These are phyloP conservation scores for Colletotrichum tamarilloi DNA, from an alignment of 2,329 filamentous ascomycete species.

Conservation along the genomic window DNA sequence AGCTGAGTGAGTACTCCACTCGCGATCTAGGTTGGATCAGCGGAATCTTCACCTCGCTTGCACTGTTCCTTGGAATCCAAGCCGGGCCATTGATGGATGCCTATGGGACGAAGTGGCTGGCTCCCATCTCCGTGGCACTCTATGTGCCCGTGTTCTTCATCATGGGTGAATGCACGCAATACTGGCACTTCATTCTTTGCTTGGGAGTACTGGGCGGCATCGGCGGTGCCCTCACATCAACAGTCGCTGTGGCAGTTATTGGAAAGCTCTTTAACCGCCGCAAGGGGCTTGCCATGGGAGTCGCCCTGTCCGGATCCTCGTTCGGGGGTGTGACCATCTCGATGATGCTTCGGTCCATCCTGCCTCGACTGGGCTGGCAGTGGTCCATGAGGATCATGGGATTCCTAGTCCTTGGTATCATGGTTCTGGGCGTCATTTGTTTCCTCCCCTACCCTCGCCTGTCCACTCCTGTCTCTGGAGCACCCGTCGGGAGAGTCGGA, in stretches of 20 bases:
- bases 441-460: constrained; percentile 46
- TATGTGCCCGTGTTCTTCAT: constrained; percentile 55
- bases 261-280: constrained; percentile 43
- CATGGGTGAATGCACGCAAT: constrained; percentile 56
- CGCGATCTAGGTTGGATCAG: constrained; percentile 62
- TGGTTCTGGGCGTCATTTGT: constrained; percentile 45
- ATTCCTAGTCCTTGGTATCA: constrained; percentile 42
- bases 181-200: constrained; percentile 61
- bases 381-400: constrained; percentile 49
- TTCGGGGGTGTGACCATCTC: constrained; percentile 47
- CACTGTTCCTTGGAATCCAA: constrained; percentile 57
- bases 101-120: constrained; percentile 55
- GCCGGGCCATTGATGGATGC: constrained; percentile 60
- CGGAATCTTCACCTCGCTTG: constrained; percentile 56
- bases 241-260: constrained; percentile 46
- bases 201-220: constrained; percentile 56
- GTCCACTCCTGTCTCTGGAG: constrained; percentile 9
- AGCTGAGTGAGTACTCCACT: constrained; percentile 53
- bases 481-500: neutral
- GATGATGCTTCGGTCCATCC: constrained; percentile 44
- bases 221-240: constrained; percentile 51
- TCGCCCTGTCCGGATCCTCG: constrained; percentile 39
- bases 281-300: constrained; percentile 41
- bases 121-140: constrained; percentile 48
- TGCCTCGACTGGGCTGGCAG: constrained; percentile 44